These are phyloP conservation scores for Capsicum rhomboideum DNA, from an alignment of 257 asterid genomes.

Conservation along the genomic window DNA sequence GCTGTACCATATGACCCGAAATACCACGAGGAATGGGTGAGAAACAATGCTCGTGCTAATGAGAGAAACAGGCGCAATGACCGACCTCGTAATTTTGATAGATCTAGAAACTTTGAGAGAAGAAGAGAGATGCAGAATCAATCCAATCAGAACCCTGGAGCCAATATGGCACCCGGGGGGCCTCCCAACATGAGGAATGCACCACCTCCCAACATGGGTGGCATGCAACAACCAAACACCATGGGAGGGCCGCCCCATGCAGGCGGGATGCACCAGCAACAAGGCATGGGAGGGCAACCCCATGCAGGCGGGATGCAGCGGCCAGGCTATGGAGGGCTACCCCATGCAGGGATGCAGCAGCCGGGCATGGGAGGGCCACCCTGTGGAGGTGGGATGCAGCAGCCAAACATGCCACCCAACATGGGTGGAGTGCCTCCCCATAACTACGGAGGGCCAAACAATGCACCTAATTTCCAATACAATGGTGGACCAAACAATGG, in stretches of 20 bases:
- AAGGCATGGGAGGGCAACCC: background rate
- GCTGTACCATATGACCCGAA: slow-evolving; percentile 95
- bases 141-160: background rate
- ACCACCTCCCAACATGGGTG: slow-evolving; percentile 10
- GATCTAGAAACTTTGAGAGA: slow-evolving; percentile 54
- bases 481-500: slow-evolving; percentile 18
- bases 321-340: background rate
- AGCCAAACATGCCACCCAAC: slow-evolving; percentile 11
- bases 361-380: background rate
- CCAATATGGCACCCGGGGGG: slow-evolving; percentile 8
- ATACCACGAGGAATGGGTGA: slow-evolving; percentile 94
- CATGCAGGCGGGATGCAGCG: slow-evolving; percentile 9
- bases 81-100: slow-evolving; percentile 59
- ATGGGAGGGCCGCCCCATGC: background rate
- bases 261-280: slow-evolving; percentile 2
- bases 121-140: slow-evolving; percentile 28
- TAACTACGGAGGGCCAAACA: slow-evolving; percentile 5
- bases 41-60: slow-evolving; percentile 57
- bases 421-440: slow-evolving; percentile 16
- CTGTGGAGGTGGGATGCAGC: slow-evolving; percentile 23
- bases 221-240: slow-evolving; percentile 9
- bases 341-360: slow-evolving; percentile 5
- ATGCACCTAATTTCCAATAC: slow-evolving; percentile 12
- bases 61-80: slow-evolving; percentile 72
- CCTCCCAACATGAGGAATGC: slow-evolving; percentile 17